Percentiles rank a stretch among this genome's conserved stretches.
Conservation (phyloP, 768 basidiomycete genomes). For the Auricularia heimuer region DNA sequence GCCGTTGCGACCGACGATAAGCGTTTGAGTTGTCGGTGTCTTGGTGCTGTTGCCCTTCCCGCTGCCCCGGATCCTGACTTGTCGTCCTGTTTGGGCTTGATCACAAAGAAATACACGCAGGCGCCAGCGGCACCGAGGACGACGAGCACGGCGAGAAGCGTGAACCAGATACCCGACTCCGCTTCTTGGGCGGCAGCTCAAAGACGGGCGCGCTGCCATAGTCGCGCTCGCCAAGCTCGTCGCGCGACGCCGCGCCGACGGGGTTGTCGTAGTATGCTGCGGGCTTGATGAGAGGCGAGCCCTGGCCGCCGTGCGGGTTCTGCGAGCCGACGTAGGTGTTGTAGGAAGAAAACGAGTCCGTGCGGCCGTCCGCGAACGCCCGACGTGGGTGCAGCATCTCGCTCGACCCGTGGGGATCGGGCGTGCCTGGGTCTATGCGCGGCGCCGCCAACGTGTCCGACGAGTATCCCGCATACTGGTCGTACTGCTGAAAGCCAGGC, state of each 20-base stretch:
- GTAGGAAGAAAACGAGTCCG: no score
- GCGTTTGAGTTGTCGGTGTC: slow-evolving; percentile 17
- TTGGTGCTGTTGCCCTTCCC: background rate
- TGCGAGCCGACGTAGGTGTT: no score
- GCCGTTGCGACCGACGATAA: slow-evolving; percentile 55
- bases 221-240: background rate
- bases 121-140: slow-evolving; percentile 13
- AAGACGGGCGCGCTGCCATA: background rate
- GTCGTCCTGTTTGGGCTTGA: slow-evolving; percentile 11
- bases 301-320: background rate
- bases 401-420: no score
- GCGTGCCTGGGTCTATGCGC: no score
- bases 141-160: slow-evolving; percentile 6
- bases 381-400: no score
- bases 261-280: background rate
- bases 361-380: no score
- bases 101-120: slow-evolving; percentile 16
- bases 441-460: no score
- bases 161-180: background rate
- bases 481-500: no score
- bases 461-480: no score
- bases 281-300: background rate
- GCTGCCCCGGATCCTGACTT: background rate
- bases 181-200: background rate
- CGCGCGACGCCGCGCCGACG: no score